phyloP scores from a whole-genome alignment of 257 asterid genomes.

The Oldenlandia corymbosa region DNA sequence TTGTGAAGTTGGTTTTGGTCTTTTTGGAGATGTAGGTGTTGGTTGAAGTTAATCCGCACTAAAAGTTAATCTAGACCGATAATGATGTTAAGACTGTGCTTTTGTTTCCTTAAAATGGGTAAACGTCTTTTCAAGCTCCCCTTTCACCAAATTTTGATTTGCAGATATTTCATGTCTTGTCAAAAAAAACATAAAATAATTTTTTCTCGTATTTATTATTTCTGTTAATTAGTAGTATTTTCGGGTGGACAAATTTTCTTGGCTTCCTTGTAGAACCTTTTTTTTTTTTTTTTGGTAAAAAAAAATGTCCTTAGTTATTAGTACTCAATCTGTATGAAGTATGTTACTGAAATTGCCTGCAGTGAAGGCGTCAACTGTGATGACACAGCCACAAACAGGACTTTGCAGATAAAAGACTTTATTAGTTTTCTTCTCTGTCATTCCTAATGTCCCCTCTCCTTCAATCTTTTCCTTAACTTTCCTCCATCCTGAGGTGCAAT shows the following conservation, averaged over 20 bases:
- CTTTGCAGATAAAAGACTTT: constrained; percentile 8
- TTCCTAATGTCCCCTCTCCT: constrained; percentile 12
- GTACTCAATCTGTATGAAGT: background rate
- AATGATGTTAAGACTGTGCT: constrained; percentile 14
- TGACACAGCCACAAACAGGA: background rate
- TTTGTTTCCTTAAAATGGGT: constrained; percentile 7
- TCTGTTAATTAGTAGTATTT: background rate
- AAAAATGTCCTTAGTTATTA: background rate
- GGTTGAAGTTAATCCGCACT: constrained; percentile 9
- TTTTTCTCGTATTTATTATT: constrained; percentile 1
- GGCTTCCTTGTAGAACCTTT: background rate
- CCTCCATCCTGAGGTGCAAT: background rate
- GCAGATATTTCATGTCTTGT: constrained; percentile 13
- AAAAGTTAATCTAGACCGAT: constrained; percentile 9
- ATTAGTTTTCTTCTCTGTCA: constrained; percentile 6
- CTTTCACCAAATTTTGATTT: background rate
- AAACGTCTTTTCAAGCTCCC: constrained; percentile 19
- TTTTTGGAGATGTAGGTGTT: constrained; percentile 17
- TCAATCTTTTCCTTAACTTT: constrained; percentile 4
- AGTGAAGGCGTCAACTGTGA: background rate
- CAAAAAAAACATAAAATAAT: constrained; percentile 14
- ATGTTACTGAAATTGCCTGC: background rate
- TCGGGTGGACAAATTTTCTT: background rate
- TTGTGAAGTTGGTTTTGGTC: constrained; percentile 11
- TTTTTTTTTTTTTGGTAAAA: too few species aligned